Evolutionary conservation across 257 asterid genomes (phyloP), one percentile per base, ranked within the genome.

Genomic region (Przewalskia tangutica): DNA sequence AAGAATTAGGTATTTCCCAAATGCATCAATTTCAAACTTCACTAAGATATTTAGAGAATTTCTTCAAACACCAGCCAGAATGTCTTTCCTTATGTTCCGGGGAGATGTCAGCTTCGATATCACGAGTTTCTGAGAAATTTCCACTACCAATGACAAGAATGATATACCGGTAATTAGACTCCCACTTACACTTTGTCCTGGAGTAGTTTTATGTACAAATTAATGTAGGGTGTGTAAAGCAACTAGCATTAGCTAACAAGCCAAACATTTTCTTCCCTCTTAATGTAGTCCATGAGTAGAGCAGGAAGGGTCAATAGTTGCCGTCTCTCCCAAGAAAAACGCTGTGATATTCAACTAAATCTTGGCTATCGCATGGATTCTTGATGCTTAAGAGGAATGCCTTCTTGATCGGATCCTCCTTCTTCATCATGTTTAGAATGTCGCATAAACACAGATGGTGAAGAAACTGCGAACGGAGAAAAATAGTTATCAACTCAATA

Each of bases 341-440:
- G 2, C n/a, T 20, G 42, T 44, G n/a, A 46, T 44, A 70, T 70
- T 71, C 58, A 48, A 23, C 20, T 46, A 7, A 48, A 48, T 23
- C 60, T 75, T 3, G 58, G 62, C 23, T 80, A 80, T 80, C 64
- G 64, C 77, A 80, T 80, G 77, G 64, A 75, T 79, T 84, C 89
- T 11, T 77, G 80, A 42, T 76, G 77, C 40, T 79, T 82, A n/a
- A 86, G 86, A 75, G 89, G 87, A 58, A 82, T 77, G 68, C 78
- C 63, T 79, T 86, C 89, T 16, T 50, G 73, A 64, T 64, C 71
- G 1, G 83, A 48, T 59, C 78, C 59, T 14, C 64, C 82, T 10
- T 75, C 56, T 20, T 84, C 85, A 16, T 81, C 70, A 16, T 81
- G 83, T 70, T 82, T 86, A 12, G 77, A 81, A 63, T 77, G 20